Percentiles rank a stretch among this genome's conserved stretches.
Conservation (phyloP, 768 basidiomycete genomes). For the Boletales sp. region DNA sequence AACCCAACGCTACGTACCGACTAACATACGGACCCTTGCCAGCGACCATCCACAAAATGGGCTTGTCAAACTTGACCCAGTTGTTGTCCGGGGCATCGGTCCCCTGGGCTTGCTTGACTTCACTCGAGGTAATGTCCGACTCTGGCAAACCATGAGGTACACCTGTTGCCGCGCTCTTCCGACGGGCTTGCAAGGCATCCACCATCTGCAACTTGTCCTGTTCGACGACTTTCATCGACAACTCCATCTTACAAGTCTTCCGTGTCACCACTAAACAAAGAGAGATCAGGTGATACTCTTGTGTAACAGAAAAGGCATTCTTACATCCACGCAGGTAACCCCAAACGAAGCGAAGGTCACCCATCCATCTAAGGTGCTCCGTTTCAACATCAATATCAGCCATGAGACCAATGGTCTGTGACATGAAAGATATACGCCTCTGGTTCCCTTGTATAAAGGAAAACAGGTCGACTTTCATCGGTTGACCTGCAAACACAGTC, state of each 20-base stretch:
- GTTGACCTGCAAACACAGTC: constrained; percentile 45
- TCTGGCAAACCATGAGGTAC: constrained; percentile 5
- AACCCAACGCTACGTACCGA: constrained; percentile 37
- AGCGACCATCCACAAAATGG: constrained; percentile 66
- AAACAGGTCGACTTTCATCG: constrained; percentile 75
- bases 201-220: constrained; percentile 72
- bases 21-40: constrained; percentile 78
- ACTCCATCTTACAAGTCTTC: constrained; percentile 62
- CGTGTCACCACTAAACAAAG: constrained; percentile 48
- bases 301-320: constrained; percentile 9
- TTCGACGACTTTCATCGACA: constrained; percentile 68
- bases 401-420: constrained; percentile 79
- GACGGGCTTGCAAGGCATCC: constrained; percentile 41
- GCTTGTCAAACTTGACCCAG: constrained; percentile 69
- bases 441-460: constrained; percentile 68
- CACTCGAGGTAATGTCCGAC: constrained; percentile 8
- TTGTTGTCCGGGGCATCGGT: constrained; percentile 35
- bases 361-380: constrained; percentile 84
- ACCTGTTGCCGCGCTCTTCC: constrained; percentile 18
- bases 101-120: constrained; percentile 6
- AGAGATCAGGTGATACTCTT: background rate
- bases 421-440: constrained; percentile 73
- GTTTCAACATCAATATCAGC: constrained; percentile 84
- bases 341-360: constrained; percentile 70
- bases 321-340: constrained; percentile 70